Percentiles rank a stretch among this genome's conserved stretches.
Evolutionary conservation across 352 stramenopile species (phyloP).

Genomic region (Globisporangium perplexum): DNA sequence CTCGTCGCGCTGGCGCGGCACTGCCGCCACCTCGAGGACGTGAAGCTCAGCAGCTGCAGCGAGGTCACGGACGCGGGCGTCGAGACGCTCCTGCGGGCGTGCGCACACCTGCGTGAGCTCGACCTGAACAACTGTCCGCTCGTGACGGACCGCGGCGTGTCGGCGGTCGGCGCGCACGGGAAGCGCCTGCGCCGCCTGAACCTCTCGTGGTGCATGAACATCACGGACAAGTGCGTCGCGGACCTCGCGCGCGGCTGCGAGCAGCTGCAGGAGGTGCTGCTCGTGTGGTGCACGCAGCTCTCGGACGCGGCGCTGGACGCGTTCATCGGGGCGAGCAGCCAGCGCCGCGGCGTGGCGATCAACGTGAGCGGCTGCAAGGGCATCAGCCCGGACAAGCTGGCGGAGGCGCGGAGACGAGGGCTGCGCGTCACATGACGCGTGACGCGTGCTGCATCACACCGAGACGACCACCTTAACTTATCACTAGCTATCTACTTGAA

Average conservation of each 20-base stretch:
- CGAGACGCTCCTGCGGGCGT: slow-evolving; percentile 51
- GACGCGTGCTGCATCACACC: too few species aligned
- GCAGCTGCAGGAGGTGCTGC: slow-evolving; percentile 51
- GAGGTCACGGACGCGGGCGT: slow-evolving; percentile 77
- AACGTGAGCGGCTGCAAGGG: slow-evolving; percentile 69
- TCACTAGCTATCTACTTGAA: slow-evolving; percentile 12
- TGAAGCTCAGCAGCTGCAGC: slow-evolving; percentile 71
- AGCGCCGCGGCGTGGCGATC: slow-evolving; percentile 26
- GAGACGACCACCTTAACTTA: neutral
- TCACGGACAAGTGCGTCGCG: slow-evolving; percentile 80
- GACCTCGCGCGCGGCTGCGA: slow-evolving; percentile 58
- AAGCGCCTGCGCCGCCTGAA: slow-evolving; percentile 63
- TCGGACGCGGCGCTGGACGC: slow-evolving; percentile 60
- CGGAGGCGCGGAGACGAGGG: slow-evolving; percentile 24
- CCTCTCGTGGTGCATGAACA: slow-evolving; percentile 87
- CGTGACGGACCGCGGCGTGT: slow-evolving; percentile 69
- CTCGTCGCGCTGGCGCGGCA: slow-evolving; percentile 57
- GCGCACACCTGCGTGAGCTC: slow-evolving; percentile 40
- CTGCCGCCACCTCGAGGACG: slow-evolving; percentile 56
- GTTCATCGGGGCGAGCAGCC: slow-evolving; percentile 26
- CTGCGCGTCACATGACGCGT: slow-evolving; percentile 24
- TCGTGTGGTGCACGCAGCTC: slow-evolving; percentile 84
- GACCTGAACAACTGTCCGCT: slow-evolving; percentile 79
- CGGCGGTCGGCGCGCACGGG: slow-evolving; percentile 40
- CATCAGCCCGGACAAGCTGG: slow-evolving; percentile 32